Percentiles rank a stretch among this genome's conserved stretches.
These are phyloP conservation scores for Pilaira anomala DNA, from an alignment of 192 early-diverging fungal genomes.

Conservation along the genomic window DNA sequence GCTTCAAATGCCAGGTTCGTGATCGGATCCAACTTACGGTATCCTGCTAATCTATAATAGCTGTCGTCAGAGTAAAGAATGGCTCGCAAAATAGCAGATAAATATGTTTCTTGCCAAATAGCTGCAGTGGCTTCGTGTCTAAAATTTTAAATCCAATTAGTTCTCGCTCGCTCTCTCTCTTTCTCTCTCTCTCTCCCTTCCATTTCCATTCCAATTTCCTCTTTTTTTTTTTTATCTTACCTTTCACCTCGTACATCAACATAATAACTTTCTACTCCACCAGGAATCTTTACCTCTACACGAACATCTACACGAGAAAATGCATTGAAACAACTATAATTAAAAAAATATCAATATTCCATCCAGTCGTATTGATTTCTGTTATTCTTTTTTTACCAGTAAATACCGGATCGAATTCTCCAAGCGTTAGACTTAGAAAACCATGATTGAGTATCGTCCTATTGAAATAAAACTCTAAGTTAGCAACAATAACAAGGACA, in stretches of 20 bases:
- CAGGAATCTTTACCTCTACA: slow-evolving; percentile 97
- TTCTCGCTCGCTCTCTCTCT: no score
- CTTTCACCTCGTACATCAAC: slow-evolving; percentile 88
- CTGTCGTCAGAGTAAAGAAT: slow-evolving; percentile 89
- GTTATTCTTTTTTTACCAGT: slow-evolving; percentile 42
- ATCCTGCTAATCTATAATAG: slow-evolving; percentile 81
- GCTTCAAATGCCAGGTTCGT: slow-evolving; percentile 69
- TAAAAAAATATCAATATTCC: neutral
- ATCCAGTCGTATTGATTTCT: neutral
- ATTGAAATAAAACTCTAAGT: slow-evolving; percentile 5
- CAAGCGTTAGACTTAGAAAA: slow-evolving; percentile 60
- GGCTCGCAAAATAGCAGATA: slow-evolving; percentile 85
- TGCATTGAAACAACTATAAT: slow-evolving; percentile 91
- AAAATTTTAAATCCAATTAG: neutral
- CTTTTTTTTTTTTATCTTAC: slow-evolving; percentile 42
- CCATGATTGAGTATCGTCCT: slow-evolving; percentile 68
- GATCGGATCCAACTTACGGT: slow-evolving; percentile 88
- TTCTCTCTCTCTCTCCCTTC: no score
- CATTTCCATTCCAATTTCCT: no score
- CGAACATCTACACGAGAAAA: slow-evolving; percentile 96
- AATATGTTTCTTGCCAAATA: slow-evolving; percentile 91
- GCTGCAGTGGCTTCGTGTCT: slow-evolving; percentile 69
- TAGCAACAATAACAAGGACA: no score
- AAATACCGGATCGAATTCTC: slow-evolving; percentile 63
- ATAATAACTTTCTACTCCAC: slow-evolving; percentile 92